Evolutionary conservation across 2,329 filamentous ascomycete species (phyloP).

Genomic region (Colletotrichum chrysophilum): DNA sequence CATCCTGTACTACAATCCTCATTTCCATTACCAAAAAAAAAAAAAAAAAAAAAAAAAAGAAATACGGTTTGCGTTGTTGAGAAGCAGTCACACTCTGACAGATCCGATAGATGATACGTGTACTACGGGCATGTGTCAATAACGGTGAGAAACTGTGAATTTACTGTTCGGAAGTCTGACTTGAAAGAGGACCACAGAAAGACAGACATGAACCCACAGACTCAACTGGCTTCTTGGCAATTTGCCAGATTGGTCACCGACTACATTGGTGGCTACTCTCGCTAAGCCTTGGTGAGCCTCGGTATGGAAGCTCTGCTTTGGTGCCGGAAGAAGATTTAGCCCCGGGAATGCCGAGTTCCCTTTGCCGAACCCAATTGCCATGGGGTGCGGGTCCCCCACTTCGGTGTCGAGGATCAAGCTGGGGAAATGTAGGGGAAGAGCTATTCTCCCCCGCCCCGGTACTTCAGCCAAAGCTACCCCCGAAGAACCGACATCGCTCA

Average conservation of each 20-base stretch:
- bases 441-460: constrained; percentile 13
- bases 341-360: background rate
- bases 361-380: constrained; percentile 23
- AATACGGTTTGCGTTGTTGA: background rate
- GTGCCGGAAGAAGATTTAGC: constrained; percentile 7
- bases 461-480: constrained; percentile 14
- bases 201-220: background rate
- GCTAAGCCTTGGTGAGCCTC: background rate
- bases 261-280: background rate
- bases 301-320: background rate
- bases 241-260: background rate
- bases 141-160: rapidly evolving
- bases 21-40: background rate
- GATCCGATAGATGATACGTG: background rate
- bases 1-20: background rate
- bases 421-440: constrained; percentile 18
- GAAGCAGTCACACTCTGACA: background rate
- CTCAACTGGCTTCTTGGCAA: background rate
- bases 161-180: background rate
- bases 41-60: too few species aligned
- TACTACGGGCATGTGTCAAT: background rate
- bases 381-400: constrained; percentile 16
- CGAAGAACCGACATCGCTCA: constrained; percentile 9
- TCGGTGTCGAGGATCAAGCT: constrained; percentile 8
- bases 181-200: background rate